Evolutionary conservation across 768 basidiomycete species (phyloP), one percentile per base, ranked within the genome.

Genomic region (Naganishia vishniacii): DNA sequence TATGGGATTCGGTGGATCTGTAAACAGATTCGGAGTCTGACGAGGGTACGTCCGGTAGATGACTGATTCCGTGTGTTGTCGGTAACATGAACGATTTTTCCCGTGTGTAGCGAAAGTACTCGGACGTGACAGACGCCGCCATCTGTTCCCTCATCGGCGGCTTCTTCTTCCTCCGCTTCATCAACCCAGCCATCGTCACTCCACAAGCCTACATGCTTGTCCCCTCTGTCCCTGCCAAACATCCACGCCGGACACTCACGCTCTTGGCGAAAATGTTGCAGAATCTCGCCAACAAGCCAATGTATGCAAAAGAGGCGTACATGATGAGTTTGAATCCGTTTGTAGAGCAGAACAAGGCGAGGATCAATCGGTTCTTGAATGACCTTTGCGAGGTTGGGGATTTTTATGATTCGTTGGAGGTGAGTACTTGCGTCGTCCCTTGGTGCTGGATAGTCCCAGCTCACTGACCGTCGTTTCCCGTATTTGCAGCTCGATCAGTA

Each of bases 231-330:
- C 95, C 95, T 0, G 94, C 95, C 11, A 98, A 97, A 77, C 94
- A 98, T 76, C 95, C 95, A 28, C 83, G 95, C 56, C 85, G 95
- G 72, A 99, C 95, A 11, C 81, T 99, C 73, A 99, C 95, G 12
- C 81, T 99, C 91, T 98, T 99, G 72, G 95, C 95, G 49, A 99
- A 99, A 81, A 98, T 99, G 95, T 81, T 99, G 62, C 95, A 99
- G 79, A 99, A 99, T 78, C 82, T 99, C 56, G 95, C 95, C 5
- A 99, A 99, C 79, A 98, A 98, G 79, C 95, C 95, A 1, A 92
- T 88, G 3, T 98, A 98, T 72, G 84, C 93, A 16, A 99, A 99
- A 76, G 95, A 99, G 77, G 86, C 86, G 16, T 99, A 99, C 79
- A 99, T 99, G 95, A 90, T 92, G 77, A 91, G 90, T 3, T 83